Conservation (phyloP, 208 protist species). For the Angomonas desouzai region DNA sequence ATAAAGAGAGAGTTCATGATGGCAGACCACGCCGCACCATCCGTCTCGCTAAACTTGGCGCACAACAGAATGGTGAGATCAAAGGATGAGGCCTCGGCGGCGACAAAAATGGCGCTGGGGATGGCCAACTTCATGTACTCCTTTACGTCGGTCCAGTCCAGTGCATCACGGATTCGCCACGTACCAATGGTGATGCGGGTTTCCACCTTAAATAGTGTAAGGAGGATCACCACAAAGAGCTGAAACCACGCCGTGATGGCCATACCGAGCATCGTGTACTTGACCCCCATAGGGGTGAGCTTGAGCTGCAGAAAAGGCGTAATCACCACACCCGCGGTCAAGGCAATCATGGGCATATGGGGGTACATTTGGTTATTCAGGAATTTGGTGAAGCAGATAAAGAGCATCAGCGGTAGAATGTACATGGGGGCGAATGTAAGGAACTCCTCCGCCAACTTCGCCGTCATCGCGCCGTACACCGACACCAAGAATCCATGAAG, state of each 20-base stretch:
- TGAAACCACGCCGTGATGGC: slow-evolving; percentile 72
- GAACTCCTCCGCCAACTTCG: slow-evolving; percentile 55
- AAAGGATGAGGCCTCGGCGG: slow-evolving; percentile 82
- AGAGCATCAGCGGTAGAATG: slow-evolving; percentile 58
- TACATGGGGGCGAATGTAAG: slow-evolving; percentile 61
- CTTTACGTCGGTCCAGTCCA: slow-evolving; percentile 63
- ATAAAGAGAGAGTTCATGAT: slow-evolving; percentile 82
- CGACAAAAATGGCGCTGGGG: slow-evolving; percentile 81
- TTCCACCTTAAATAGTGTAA: slow-evolving; percentile 61
- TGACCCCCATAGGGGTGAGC: slow-evolving; percentile 72
- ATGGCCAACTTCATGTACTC: slow-evolving; percentile 75
- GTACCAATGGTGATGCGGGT: slow-evolving; percentile 67
- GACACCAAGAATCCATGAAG: slow-evolving; percentile 34
- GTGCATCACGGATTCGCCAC: slow-evolving; percentile 54
- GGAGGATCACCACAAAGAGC: slow-evolving; percentile 48
- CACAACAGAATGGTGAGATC: slow-evolving; percentile 73
- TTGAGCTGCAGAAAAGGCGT: slow-evolving; percentile 61
- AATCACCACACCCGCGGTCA: slow-evolving; percentile 65
- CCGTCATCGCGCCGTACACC: slow-evolving; percentile 54
- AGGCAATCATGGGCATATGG: slow-evolving; percentile 71
- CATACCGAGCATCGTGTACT: slow-evolving; percentile 83
- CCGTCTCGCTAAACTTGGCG: slow-evolving; percentile 48
- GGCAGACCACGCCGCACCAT: slow-evolving; percentile 72
- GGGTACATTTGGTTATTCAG: slow-evolving; percentile 85
- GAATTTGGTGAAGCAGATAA: slow-evolving; percentile 80